phyloP scores from a whole-genome alignment of 2,329 filamentous ascomycete species.

The Colletotrichum lupini region DNA sequence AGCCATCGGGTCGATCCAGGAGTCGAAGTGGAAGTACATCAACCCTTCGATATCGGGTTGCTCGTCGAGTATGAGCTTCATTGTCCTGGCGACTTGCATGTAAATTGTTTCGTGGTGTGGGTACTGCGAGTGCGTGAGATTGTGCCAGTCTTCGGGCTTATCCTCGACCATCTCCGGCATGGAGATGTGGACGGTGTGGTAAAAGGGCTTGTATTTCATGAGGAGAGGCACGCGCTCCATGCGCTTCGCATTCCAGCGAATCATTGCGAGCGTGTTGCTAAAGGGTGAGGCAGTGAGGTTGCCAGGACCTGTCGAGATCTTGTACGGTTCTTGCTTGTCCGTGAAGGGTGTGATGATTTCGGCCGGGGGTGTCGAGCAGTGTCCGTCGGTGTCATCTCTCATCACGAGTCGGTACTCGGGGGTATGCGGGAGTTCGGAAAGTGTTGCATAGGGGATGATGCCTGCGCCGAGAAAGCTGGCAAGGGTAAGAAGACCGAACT shows the following conservation, averaged over 20 bases:
- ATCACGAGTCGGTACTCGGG: conserved; percentile 30
- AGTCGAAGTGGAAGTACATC: conserved; percentile 47
- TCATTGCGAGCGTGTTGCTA: conserved; percentile 42
- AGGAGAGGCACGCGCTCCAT: conserved; percentile 42
- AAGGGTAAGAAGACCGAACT: conserved; percentile 14
- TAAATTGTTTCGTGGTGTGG: conserved; percentile 37
- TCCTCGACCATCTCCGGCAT: conserved; percentile 38
- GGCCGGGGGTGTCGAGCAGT: conserved; percentile 16
- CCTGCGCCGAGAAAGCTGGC: conserved; percentile 29
- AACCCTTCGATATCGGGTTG: conserved; percentile 42
- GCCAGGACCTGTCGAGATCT: conserved; percentile 14
- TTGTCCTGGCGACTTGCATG: conserved; percentile 42
- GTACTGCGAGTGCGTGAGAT: conserved; percentile 43
- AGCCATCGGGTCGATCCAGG: conserved; percentile 45
- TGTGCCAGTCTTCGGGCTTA: conserved; percentile 34
- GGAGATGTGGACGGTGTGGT: conserved; percentile 42
- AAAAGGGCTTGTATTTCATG: conserved; percentile 44
- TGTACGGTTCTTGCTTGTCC: conserved; percentile 16
- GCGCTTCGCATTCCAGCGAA: conserved; percentile 42
- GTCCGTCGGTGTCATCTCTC: conserved; percentile 26
- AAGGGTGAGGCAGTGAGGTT: conserved; percentile 40
- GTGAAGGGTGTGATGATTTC: conserved; percentile 19
- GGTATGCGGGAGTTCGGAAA: conserved; percentile 28
- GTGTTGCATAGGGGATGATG: conserved; percentile 34
- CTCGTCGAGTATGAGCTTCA: conserved; percentile 43